A percentile compares a stretch with the other conserved stretches of the same genome.
phyloP scores from a whole-genome alignment of 257 asterid genomes.

The Nicotiana tabacum region DNA sequence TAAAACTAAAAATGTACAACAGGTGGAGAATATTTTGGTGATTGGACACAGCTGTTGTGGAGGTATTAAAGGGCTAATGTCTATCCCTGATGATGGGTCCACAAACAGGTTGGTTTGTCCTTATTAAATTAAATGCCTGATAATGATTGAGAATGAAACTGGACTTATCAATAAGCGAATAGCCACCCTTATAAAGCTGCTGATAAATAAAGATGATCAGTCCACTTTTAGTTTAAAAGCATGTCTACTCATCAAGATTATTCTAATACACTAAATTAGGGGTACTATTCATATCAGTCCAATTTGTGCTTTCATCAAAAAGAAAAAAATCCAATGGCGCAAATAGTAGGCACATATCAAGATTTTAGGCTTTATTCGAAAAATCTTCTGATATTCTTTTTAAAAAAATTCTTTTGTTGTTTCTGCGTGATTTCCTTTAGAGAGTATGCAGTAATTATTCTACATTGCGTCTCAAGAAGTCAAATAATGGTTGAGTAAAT shows the following conservation, averaged over 20 bases:
- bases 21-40: slow-evolving; percentile 85
- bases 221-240: not conserved
- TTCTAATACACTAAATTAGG: not conserved
- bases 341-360: too few relatives aligned
- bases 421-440: not conserved
- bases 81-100: slow-evolving; percentile 79
- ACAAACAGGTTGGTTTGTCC: slow-evolving; percentile 41
- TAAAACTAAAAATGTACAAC: not conserved
- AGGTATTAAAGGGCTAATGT: slow-evolving; percentile 89
- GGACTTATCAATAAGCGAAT: slow-evolving; percentile 6
- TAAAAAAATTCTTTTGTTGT: not conserved
- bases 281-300: too few relatives aligned
- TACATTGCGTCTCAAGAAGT: too few relatives aligned
- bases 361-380: too few relatives aligned
- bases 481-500: not conserved
- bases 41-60: slow-evolving; percentile 96
- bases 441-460: not conserved
- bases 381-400: too few relatives aligned
- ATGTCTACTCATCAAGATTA: not conserved
- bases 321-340: too few relatives aligned
- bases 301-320: too few relatives aligned
- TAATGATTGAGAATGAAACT: not conserved
- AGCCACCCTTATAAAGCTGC: not conserved
- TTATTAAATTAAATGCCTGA: not conserved
- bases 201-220: not conserved